A percentile compares a stretch with the other conserved stretches of the same genome.
Conservation (phyloP, 257 asterid species). For the Nicotiana paniculata region DNA sequence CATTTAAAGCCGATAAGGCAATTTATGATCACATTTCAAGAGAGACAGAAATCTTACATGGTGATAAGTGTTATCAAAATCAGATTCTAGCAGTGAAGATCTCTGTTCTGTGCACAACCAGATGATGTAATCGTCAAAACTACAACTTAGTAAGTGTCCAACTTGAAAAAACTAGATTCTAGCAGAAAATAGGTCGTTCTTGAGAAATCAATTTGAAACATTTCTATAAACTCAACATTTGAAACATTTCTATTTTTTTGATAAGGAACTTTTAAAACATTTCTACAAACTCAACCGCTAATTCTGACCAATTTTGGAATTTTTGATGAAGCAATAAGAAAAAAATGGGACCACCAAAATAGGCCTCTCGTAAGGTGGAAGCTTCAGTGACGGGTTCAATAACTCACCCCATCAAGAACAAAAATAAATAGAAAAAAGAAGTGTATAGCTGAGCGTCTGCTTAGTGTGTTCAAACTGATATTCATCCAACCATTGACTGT, state of each 20-base stretch:
- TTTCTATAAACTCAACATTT: not conserved
- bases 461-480: not conserved
- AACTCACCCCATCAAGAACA: not conserved
- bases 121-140: conserved; percentile 15
- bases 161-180: not conserved
- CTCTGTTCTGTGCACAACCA: conserved; percentile 52
- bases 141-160: not conserved
- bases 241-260: not conserved
- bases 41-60: conserved; percentile 12
- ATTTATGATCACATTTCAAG: not conserved
- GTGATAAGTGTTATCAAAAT: conserved; percentile 33
- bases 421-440: not conserved
- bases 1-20: not conserved
- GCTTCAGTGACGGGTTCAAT: not conserved
- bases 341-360: not conserved
- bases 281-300: not conserved
- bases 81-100: conserved; percentile 20
- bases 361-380: not conserved
- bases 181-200: not conserved
- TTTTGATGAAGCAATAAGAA: not conserved
- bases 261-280: not conserved
- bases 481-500: not conserved
- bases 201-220: not conserved
- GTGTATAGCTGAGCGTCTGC: not conserved
- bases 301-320: not conserved